Evolutionary conservation across 352 stramenopile genomes (phyloP), one percentile per base, ranked within the genome.

Genomic region (Globisporangium okanoganense): DNA sequence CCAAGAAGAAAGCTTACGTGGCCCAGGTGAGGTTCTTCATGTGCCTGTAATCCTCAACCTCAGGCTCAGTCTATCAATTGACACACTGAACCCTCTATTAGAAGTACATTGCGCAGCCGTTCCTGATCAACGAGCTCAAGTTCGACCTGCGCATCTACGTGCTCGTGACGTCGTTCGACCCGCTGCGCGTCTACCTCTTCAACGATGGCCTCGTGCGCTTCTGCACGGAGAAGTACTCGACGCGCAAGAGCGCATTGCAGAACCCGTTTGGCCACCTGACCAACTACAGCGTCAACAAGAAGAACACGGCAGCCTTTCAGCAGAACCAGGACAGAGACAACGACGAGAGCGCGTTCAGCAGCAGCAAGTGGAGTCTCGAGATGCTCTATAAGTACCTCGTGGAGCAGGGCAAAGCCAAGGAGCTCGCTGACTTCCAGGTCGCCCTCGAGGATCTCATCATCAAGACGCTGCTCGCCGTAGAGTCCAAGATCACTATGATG

Each of bases 281-380:
- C 12, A 97, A 97, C 71, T 97, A 95, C 78, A 91, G 76, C 58
- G 85, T 97, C 56, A 97, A 97, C 71, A 97, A 97, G 67, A 94
- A 90, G 51, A 96, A 91, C 65, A 75, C 67, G 27, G 65, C 70
- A 1, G 71, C 65, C 2, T 97, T 95, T 63, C 71, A 91, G 64
- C 75, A 82, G 18, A 91, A 88, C 41, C 70, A 90, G 56, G 78
- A 87, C 52, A 68, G 69, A 0, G 69, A 83, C 18, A 72, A 77
- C 18, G 60, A 59, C 10, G 71, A 79, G 24, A 68, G 64, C 18
- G 62, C 62, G 6, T 64, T 74, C 35, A 60, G 50, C n/a, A 87
- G 75, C 49, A 95, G 82, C 62, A 97, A 97, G 69, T 96, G 88
- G 88, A 90, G 74, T 58, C 66, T 89, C 1, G 62, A 88, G 22